Percentiles rank a stretch among this genome's conserved stretches.
Evolutionary conservation across 129 eudicot genomes (phyloP).

Genomic region (Oenanthe sinensis): DNA sequence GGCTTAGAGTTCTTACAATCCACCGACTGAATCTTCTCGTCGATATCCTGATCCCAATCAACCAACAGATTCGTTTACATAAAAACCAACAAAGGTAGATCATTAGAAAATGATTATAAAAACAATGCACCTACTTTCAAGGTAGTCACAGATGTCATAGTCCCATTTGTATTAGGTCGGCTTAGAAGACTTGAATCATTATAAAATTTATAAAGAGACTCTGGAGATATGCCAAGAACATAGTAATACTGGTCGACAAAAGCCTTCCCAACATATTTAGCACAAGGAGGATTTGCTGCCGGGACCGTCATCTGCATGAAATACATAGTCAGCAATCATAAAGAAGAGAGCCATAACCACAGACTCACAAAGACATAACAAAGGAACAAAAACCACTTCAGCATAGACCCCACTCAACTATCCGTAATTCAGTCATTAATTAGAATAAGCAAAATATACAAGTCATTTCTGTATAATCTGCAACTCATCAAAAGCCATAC

Average conservation of each 20-base stretch:
- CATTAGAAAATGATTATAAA: background rate
- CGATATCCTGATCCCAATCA: slow-evolving; percentile 34
- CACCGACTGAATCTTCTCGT: slow-evolving; percentile 40
- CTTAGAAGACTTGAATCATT: slow-evolving; percentile 25
- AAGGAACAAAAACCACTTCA: background rate
- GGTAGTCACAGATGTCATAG: slow-evolving; percentile 22
- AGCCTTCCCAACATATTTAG: slow-evolving; percentile 21
- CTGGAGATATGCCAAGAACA: slow-evolving; percentile 21
- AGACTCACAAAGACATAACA: too few species aligned
- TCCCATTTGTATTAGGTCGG: slow-evolving; percentile 16
- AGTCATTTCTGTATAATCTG: background rate
- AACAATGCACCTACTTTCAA: slow-evolving; percentile 14
- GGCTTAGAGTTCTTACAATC: slow-evolving; percentile 45
- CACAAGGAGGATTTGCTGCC: slow-evolving; percentile 6
- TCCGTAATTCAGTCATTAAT: background rate
- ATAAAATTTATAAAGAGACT: slow-evolving; percentile 17
- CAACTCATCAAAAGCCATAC: background rate
- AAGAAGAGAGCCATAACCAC: too few species aligned
- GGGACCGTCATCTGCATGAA: slow-evolving; percentile 9
- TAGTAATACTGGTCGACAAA: slow-evolving; percentile 27
- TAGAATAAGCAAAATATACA: background rate
- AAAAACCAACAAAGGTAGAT: background rate
- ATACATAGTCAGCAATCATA: background rate
- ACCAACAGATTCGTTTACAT: background rate
- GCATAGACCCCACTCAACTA: background rate